Evolutionary conservation across 1,284 basidiomycete species (phyloP), one percentile per base, ranked within the genome.

Genomic region (Hemileia vastatrix): DNA sequence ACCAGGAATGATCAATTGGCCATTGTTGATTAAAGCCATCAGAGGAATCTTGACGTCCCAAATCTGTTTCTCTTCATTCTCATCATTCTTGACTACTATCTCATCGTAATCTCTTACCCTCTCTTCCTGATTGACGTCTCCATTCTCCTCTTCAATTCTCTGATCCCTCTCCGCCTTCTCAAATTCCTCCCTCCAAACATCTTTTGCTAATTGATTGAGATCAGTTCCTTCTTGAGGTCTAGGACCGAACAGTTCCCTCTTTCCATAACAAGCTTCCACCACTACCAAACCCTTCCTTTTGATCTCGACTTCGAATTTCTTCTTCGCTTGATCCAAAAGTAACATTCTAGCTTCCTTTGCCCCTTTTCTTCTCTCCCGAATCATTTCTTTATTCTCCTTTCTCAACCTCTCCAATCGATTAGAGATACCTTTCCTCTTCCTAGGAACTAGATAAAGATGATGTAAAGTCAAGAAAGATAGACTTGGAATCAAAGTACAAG

Each of bases 11-110:
- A 85, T 83, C 53, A 95, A 74, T 72, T 89, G 87, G 52, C 86
- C 85, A 67, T 86, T 82, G 67, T 83, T 81, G 50, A 93, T 87
- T 15, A 94, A 79, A 23, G 88, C 84, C 78, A 93, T 90, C 27
- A 94, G 72, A 2, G 91, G 83, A 32, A 87, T 78, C 18, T 84
- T 86, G 43, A 92, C 88, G 75, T 91, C 84, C 67, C 89, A 81
- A 50, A 80, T 77, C 24, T 86, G 78, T 56, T 82, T 82, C 61
- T 78, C 75, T 24, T 72, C 71, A 3, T 79, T 77, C 63, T 51
- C 51, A 24, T 21, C n/a, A n/a, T n/a, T n/a, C n/a, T n/a, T n/a
- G n/a, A n/a, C n/a, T n/a, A n/a, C n/a, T n/a, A n/a, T n/a, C 6
- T 60, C n/a, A 11, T 60, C 13, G 21, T 31, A 23, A 19, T 61